Percentiles rank a stretch among this genome's conserved stretches.
Evolutionary conservation across 139 green algal genomes (phyloP).

Genomic region (Chlamydomonas applanata): DNA sequence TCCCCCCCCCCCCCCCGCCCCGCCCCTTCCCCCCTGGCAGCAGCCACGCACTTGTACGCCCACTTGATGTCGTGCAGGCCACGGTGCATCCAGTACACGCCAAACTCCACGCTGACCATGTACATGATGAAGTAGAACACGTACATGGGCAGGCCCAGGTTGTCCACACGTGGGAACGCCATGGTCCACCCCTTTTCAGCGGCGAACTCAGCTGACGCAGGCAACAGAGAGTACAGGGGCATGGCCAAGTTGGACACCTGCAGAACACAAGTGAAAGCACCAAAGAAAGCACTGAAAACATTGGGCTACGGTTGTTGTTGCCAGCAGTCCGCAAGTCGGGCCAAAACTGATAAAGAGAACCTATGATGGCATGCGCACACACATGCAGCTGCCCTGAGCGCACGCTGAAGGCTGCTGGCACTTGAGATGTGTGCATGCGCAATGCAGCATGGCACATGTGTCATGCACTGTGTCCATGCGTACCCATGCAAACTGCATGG

Average conservation of each 20-base stretch:
- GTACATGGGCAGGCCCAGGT: constrained; percentile 74
- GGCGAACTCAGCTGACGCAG: constrained; percentile 69
- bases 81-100: constrained; percentile 95
- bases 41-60: constrained; percentile 62
- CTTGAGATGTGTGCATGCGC: no score
- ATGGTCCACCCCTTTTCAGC: constrained; percentile 84
- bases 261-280: constrained; percentile 12
- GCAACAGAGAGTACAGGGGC: constrained; percentile 85
- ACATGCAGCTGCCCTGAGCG: not conserved
- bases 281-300: not conserved
- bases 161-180: constrained; percentile 68
- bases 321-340: no score
- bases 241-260: constrained; percentile 80
- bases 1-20: no score
- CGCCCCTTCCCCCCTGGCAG: no score
- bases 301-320: no score
- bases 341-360: not conserved
- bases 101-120: constrained; percentile 90
- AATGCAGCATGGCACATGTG: not conserved
- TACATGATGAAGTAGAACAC: constrained; percentile 78
- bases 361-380: not conserved
- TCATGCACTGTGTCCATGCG: no score
- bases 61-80: constrained; percentile 77
- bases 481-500: not conserved
- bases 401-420: no score